Conservation (phyloP, 257 asterid species). For the Primulina huaijiensis region DNA sequence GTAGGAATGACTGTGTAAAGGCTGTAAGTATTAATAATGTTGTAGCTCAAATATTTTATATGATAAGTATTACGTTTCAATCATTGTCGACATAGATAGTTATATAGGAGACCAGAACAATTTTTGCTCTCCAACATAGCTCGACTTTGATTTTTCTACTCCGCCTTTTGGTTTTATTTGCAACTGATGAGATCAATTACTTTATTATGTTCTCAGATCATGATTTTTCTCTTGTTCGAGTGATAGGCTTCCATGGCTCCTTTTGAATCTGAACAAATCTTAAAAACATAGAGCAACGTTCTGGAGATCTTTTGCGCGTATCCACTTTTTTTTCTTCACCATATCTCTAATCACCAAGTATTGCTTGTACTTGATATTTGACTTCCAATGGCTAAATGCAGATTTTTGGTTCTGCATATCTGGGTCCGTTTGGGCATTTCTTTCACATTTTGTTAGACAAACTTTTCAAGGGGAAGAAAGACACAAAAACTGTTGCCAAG, state of each 20-base stretch:
- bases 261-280: no score
- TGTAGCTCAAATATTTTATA: no score
- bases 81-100: no score
- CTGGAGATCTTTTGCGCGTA: background rate
- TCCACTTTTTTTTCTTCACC: slow-evolving; percentile 1
- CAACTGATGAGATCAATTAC: background rate
- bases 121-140: background rate
- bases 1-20: no score
- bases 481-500: slow-evolving; percentile 78
- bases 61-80: no score
- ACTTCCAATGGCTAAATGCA: slow-evolving; percentile 33
- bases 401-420: slow-evolving; percentile 86
- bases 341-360: background rate
- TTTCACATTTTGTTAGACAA: slow-evolving; percentile 77
- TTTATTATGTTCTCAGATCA: background rate
- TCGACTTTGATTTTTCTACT: no score
- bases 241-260: no score
- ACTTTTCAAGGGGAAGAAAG: slow-evolving; percentile 88
- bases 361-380: slow-evolving; percentile 15
- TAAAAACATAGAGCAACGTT: background rate
- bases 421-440: slow-evolving; percentile 92
- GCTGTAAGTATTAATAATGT: no score
- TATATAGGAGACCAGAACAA: no score
- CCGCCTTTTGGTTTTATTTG: no score
- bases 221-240: background rate